Base-by-base conservation (phyloP, 1,139 yeast species). In the Saccharomyces hybrid region DNA sequence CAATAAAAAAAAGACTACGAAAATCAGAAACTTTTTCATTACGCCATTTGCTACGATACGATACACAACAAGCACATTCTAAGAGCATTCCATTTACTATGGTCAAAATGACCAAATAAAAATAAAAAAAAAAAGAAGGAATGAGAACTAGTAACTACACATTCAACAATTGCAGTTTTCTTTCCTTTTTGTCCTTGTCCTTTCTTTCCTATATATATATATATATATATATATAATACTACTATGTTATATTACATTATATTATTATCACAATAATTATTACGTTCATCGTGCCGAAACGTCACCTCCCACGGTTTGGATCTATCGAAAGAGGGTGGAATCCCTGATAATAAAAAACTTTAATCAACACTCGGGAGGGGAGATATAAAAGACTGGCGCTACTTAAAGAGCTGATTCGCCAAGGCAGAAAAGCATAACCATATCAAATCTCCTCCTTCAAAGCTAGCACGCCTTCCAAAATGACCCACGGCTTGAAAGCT, bases 21-120 rank as follows among this genome's bases (percentile, higher is more conserved):
- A 16, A 38, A 9, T 5, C 26, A 38, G 25, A 38, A 38, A 38
- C 44, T 38, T 38, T 38, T 20, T 20, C 44, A 20, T 38, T 25
- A 38, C 20, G 44, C 25, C 44, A 38, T 20, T 38, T 38, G 44
- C 44, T 38, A 51, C 41, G 25, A 28, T 51, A 34, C 46, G 32
- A 31, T 47, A 49, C 46, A 42, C 26, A 44, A n/a, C 26, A 42
- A 25, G 51, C 51, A 28, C 32, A 28, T 28, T 28, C 48, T 14
- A 26, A 27, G 48, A 46, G 32, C 29, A 26, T 26, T 46, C 16
- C 48, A 46, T 28, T 28, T 11, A 16, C 48, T 27, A 26, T 9
- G 23, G 48, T 20, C 47, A 14, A 20, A 20, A 38, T 20, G 44
- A 38, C 25, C 7, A 38, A 38, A 29, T 29, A 38, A 38, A 16